Percentiles rank a stretch among this genome's conserved stretches.
Evolutionary conservation across 2,329 filamentous ascomycete species (phyloP).

Genomic region (Aspergillus awamori): DNA sequence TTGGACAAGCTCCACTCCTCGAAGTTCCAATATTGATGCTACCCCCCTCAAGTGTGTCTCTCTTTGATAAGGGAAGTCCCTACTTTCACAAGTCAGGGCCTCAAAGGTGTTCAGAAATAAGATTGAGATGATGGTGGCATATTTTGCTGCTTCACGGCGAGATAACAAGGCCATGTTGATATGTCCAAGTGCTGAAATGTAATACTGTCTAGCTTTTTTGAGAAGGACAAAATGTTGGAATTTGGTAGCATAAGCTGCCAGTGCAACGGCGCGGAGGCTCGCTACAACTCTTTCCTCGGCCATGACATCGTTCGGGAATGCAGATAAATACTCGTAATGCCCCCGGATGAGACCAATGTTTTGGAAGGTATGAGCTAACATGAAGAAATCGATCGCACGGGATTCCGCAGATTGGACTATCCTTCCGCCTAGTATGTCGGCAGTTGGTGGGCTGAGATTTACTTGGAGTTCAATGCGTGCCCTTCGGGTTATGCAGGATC

Average conservation of each 20-base stretch:
- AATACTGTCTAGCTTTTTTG: constrained; percentile 12
- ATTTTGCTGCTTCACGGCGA: not conserved
- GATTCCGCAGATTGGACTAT: not conserved
- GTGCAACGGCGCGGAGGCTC: constrained; percentile 16
- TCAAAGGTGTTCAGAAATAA: constrained; percentile 18
- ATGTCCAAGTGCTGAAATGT: constrained; percentile 12
- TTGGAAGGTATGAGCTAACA: constrained; percentile 16
- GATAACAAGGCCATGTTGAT: constrained; percentile 5
- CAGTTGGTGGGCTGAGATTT: not conserved
- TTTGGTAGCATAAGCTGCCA: constrained; percentile 17
- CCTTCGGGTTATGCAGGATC: no score
- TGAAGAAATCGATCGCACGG: constrained; percentile 17
- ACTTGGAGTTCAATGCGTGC: not conserved
- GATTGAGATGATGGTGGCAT: constrained; percentile 16
- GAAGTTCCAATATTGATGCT: constrained; percentile 13
- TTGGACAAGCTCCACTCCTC: constrained; percentile 4
- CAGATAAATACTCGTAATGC: constrained; percentile 18
- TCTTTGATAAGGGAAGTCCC: constrained; percentile 2
- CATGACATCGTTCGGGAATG: not conserved
- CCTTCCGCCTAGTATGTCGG: not conserved
- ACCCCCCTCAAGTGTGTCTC: constrained; percentile 18
- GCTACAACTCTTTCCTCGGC: not conserved
- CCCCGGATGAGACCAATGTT: constrained; percentile 15
- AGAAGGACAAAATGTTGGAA: constrained; percentile 11
- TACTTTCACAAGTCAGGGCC: constrained; percentile 12